Evolutionary conservation across 352 stramenopile genomes (phyloP).

Genomic region (Pythium brachiatum): DNA sequence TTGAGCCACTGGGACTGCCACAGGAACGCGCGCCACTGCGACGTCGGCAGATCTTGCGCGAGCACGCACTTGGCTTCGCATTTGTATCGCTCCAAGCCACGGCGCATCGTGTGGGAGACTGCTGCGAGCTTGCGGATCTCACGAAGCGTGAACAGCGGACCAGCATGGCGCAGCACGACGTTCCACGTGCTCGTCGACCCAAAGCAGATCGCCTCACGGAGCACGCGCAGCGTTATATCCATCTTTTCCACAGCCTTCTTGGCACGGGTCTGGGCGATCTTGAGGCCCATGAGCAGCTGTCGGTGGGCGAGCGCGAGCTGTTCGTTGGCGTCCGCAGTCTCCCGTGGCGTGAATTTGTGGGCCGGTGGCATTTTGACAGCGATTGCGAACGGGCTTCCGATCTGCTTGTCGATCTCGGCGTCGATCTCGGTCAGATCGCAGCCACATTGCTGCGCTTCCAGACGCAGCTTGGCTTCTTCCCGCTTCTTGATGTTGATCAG

Average conservation of each 20-base stretch:
- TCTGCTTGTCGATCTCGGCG: constrained; percentile 39
- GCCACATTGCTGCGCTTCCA: constrained; percentile 36
- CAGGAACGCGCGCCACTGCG: constrained; percentile 25
- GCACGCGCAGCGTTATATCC: constrained; percentile 45
- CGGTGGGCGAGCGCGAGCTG: constrained; percentile 62
- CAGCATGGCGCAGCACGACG: constrained; percentile 23
- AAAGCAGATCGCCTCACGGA: constrained; percentile 44
- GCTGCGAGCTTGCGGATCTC: constrained; percentile 41
- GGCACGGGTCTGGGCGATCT: constrained; percentile 54
- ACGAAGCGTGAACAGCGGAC: constrained; percentile 40
- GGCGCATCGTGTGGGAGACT: constrained; percentile 34
- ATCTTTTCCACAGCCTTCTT: constrained; percentile 57
- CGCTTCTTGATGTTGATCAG: constrained; percentile 33
- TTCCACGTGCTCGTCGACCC: constrained; percentile 25
- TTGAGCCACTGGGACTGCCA: constrained; percentile 54
- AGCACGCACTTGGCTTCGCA: constrained; percentile 34
- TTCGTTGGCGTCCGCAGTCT: constrained; percentile 57
- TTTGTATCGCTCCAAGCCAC: constrained; percentile 23
- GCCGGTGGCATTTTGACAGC: constrained; percentile 46
- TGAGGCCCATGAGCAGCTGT: constrained; percentile 69
- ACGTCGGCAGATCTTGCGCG: constrained; percentile 7
- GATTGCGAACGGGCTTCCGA: constrained; percentile 33
- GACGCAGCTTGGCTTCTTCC: constrained; percentile 45
- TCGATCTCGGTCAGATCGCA: constrained; percentile 53
- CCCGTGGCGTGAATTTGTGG: constrained; percentile 64